phyloP scores from a whole-genome alignment of 495 filamentous ascomycete genomes.

The Bathelium albidoporum region DNA sequence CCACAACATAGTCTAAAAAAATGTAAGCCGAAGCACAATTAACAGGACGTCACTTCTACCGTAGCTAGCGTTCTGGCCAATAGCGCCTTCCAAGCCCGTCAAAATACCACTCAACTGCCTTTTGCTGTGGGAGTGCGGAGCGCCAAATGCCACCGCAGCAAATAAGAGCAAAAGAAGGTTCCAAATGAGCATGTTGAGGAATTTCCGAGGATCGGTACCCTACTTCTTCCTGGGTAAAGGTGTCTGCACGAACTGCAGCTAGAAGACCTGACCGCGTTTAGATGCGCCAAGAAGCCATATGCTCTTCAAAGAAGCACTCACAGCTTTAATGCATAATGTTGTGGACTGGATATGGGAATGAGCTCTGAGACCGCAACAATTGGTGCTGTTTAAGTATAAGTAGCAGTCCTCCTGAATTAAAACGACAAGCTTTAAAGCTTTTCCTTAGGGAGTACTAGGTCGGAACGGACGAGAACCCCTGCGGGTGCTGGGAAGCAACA shows the following conservation, averaged over 20 bases:
- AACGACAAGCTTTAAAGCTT: too few relatives aligned
- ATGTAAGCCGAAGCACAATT: constrained; percentile 1
- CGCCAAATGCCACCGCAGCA: background rate
- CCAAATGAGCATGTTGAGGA: too few relatives aligned
- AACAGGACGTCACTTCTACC: background rate
- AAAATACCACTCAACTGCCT: background rate
- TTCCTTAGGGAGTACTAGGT: too few relatives aligned
- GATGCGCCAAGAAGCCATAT: background rate
- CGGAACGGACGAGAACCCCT: too few relatives aligned
- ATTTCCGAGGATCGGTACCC: too few relatives aligned
- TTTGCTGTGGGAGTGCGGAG: background rate
- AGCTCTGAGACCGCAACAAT: too few relatives aligned
- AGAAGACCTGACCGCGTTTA: background rate
- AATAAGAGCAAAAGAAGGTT: background rate
- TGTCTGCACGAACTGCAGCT: background rate
- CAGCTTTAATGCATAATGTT: background rate
- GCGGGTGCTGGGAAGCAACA: too few relatives aligned
- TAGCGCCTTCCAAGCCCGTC: background rate
- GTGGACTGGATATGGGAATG: too few relatives aligned
- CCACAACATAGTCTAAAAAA: constrained; percentile 16
- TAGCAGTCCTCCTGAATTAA: too few relatives aligned
- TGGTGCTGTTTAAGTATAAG: too few relatives aligned
- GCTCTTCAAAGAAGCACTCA: background rate
- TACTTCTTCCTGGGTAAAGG: background rate
- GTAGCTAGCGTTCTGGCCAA: background rate